A percentile compares a stretch with the other conserved stretches of the same genome.
phyloP scores from a whole-genome alignment of 768 basidiomycete species.

The Rubroboletus pulcherrimus region DNA sequence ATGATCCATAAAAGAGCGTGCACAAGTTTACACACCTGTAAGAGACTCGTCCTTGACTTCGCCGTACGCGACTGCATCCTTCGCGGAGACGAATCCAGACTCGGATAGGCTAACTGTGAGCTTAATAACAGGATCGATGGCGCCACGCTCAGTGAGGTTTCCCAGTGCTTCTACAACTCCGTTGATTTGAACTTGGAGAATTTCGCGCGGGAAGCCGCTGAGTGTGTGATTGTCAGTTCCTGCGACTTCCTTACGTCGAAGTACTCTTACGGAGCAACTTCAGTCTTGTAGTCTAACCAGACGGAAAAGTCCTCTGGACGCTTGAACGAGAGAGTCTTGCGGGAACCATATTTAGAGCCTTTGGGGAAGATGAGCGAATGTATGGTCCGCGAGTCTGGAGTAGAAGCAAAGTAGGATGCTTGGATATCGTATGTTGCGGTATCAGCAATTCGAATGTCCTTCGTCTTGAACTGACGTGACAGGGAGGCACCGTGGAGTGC shows the following conservation, averaged over 20 bases:
- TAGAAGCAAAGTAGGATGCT: constrained; percentile 69
- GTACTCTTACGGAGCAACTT: constrained; percentile 53
- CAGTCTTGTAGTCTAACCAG: constrained; percentile 70
- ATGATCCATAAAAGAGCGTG: constrained; percentile 7
- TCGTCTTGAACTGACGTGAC: constrained; percentile 91
- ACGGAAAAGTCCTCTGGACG: constrained; percentile 80
- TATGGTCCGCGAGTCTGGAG: constrained; percentile 57
- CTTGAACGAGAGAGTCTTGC: constrained; percentile 85
- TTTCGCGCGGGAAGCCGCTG: constrained; percentile 69
- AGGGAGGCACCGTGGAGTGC: constrained; percentile 88
- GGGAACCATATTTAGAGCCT: constrained; percentile 72
- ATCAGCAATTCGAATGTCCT: constrained; percentile 84
- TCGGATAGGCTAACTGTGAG: constrained; percentile 80
- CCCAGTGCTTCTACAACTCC: constrained; percentile 73
- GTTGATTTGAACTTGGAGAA: constrained; percentile 67
- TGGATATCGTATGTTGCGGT: constrained; percentile 71
- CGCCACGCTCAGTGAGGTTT: constrained; percentile 82
- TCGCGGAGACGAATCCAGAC: constrained; percentile 79
- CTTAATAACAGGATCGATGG: constrained; percentile 80
- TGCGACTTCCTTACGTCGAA: neutral
- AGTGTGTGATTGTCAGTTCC: neutral
- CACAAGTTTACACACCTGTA: constrained; percentile 45
- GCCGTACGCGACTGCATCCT: constrained; percentile 74
- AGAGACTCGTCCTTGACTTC: constrained; percentile 81
- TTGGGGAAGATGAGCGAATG: constrained; percentile 73